Conservation (phyloP, 257 asterid genomes). For the Petrea volubilis region DNA sequence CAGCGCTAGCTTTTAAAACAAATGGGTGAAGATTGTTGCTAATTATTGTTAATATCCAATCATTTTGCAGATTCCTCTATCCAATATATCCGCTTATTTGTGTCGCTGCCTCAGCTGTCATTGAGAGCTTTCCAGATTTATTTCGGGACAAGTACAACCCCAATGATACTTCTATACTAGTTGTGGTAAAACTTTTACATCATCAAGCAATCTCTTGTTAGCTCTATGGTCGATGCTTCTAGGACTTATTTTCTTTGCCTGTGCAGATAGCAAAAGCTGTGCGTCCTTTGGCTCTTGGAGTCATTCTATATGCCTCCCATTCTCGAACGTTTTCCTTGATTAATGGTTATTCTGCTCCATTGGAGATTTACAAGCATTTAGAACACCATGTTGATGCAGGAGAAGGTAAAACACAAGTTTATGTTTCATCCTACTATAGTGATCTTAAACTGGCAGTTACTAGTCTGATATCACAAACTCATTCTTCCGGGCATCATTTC, state of each 20-base stretch:
- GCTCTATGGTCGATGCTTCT: slow-evolving; percentile 22
- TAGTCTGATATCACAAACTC: neutral
- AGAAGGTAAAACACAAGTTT: slow-evolving; percentile 47
- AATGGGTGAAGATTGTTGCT: slow-evolving; percentile 22
- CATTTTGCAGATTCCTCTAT: slow-evolving; percentile 79
- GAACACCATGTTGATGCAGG: slow-evolving; percentile 89
- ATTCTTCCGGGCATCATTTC: neutral
- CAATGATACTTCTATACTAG: slow-evolving; percentile 47
- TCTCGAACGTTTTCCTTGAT: slow-evolving; percentile 87
- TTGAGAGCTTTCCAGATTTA: slow-evolving; percentile 91
- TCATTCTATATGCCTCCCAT: slow-evolving; percentile 89
- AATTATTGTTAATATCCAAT: slow-evolving; percentile 23
- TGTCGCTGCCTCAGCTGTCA: slow-evolving; percentile 98
- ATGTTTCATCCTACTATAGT: slow-evolving; percentile 6
- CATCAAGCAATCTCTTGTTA: slow-evolving; percentile 1
- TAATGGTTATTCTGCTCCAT: slow-evolving; percentile 92
- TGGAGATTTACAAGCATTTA: slow-evolving; percentile 95
- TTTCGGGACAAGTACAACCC: slow-evolving; percentile 77
- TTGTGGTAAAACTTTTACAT: slow-evolving; percentile 50
- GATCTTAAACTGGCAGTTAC: neutral
- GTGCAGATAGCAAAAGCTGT: slow-evolving; percentile 73
- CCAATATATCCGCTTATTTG: slow-evolving; percentile 98
- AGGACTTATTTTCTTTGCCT: slow-evolving; percentile 36
- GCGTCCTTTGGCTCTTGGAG: slow-evolving; percentile 83
- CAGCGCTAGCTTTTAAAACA: too few species aligned